These are phyloP conservation scores for Astragalus glycyphyllos DNA, from an alignment of 306 rosid species.

Conservation along the genomic window DNA sequence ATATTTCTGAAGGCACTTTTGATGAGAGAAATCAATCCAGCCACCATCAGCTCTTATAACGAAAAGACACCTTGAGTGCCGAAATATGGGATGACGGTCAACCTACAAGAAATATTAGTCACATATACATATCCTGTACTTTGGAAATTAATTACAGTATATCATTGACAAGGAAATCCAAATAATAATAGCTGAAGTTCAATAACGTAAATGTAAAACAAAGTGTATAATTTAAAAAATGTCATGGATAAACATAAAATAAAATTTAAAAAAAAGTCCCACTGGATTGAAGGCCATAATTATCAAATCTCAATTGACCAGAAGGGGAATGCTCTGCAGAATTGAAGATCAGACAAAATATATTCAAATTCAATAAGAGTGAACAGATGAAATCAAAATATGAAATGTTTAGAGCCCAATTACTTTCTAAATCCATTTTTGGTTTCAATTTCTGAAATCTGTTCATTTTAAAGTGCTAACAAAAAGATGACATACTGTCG, in stretches of 20 bases:
- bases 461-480: too few species aligned
- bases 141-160: constrained; percentile 8
- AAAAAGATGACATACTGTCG: too few species aligned
- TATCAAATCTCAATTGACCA: background rate
- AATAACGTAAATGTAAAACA: constrained; percentile 14
- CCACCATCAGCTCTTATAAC: constrained; percentile 85
- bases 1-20: constrained; percentile 80
- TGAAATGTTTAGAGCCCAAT: background rate
- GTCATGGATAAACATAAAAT: background rate
- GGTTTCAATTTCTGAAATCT: too few species aligned
- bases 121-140: constrained; percentile 38
- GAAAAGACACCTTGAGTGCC: constrained; percentile 78
- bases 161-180: constrained; percentile 30
- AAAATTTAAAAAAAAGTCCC: background rate
- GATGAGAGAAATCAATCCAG: constrained; percentile 93
- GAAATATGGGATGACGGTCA: constrained; percentile 86
- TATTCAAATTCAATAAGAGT: constrained; percentile 1
- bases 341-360: constrained; percentile 20
- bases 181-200: constrained; percentile 26
- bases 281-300: constrained; percentile 2
- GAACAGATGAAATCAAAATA: constrained; percentile 16
- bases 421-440: too few species aligned
- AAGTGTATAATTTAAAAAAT: background rate
- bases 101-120: constrained; percentile 64
- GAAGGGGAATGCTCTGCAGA: background rate